These are phyloP conservation scores for Ilex aquifolium DNA, from an alignment of 257 asterid genomes.

Conservation along the genomic window DNA sequence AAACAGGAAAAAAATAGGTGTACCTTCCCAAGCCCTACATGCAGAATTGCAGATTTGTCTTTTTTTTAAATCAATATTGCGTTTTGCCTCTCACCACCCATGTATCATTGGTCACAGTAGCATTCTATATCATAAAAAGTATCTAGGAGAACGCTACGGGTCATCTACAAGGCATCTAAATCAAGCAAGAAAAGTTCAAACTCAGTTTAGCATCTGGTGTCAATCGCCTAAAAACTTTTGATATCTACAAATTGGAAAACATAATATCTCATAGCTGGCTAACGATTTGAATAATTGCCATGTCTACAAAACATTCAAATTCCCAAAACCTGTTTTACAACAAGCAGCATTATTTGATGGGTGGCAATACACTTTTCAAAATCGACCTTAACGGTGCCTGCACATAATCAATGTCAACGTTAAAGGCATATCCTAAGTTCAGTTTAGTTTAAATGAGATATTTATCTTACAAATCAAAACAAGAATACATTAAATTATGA, in stretches of 20 bases:
- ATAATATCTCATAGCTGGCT: slow-evolving; percentile 14
- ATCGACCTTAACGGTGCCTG: slow-evolving; percentile 72
- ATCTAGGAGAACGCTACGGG: background rate
- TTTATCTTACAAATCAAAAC: no score
- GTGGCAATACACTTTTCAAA: slow-evolving; percentile 87
- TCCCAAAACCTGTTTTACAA: slow-evolving; percentile 57
- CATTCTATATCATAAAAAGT: slow-evolving; percentile 47
- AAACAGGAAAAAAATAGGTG: slow-evolving; percentile 9
- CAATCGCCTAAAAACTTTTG: slow-evolving; percentile 61
- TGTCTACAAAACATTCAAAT: slow-evolving; percentile 1
- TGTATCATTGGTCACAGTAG: slow-evolving; percentile 77
- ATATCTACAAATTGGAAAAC: slow-evolving; percentile 45
- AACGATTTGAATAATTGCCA: slow-evolving; percentile 11
- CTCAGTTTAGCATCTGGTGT: slow-evolving; percentile 80
- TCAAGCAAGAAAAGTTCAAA: background rate
- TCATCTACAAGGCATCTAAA: background rate
- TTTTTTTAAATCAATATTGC: slow-evolving; percentile 66
- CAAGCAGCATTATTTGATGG: slow-evolving; percentile 72
- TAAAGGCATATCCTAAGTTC: background rate
- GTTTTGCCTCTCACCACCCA: slow-evolving; percentile 68
- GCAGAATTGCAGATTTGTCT: slow-evolving; percentile 96
- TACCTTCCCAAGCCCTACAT: slow-evolving; percentile 97
- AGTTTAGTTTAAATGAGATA: background rate
- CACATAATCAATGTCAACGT: slow-evolving; percentile 15
- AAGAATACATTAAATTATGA: no score